Evolutionary conservation across 139 green algal genomes (phyloP).

Genomic region (Mesotaenium endlicherianum): DNA sequence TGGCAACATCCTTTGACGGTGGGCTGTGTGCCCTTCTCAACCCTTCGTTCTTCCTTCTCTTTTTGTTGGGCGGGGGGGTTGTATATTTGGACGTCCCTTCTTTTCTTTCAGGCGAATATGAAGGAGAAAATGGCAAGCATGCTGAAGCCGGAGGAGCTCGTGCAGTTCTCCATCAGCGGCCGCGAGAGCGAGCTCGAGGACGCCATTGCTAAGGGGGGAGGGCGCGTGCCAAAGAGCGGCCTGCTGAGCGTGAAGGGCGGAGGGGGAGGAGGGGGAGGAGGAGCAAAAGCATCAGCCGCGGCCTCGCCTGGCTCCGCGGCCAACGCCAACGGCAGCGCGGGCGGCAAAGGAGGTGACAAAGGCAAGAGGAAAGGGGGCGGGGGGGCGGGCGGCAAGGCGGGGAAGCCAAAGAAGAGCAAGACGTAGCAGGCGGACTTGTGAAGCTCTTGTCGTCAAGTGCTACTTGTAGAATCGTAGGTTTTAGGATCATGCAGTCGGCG

Average conservation of each 20-base stretch:
- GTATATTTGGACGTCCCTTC: background rate
- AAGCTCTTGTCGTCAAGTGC: too few relatives aligned
- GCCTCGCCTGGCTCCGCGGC: too few relatives aligned
- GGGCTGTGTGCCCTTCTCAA: too few relatives aligned
- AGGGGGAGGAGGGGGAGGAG: background rate
- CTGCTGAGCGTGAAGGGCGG: slow-evolving; percentile 23
- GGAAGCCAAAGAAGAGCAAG: background rate
- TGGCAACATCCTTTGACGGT: too few relatives aligned
- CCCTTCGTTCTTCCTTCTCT: too few relatives aligned
- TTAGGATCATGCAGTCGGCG: too few relatives aligned
- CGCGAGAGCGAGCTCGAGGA: slow-evolving; percentile 62
- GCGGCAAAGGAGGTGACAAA: too few relatives aligned
- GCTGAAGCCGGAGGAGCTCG: slow-evolving; percentile 64
- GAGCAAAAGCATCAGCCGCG: slow-evolving; percentile 22
- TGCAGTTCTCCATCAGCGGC: slow-evolving; percentile 66
- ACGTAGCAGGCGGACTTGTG: background rate
- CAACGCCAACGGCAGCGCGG: too few relatives aligned
- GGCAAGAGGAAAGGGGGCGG: background rate
- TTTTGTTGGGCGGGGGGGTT: background rate
- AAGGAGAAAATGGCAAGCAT: slow-evolving; percentile 53
- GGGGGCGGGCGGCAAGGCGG: background rate
- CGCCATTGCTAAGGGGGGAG: slow-evolving; percentile 54
- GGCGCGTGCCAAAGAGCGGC: slow-evolving; percentile 11
- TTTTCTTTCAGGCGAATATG: slow-evolving; percentile 51
- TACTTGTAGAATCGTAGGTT: too few relatives aligned